A percentile compares a stretch with the other conserved stretches of the same genome.
phyloP scores from a whole-genome alignment of 2,329 filamentous ascomycete species.

The Colletotrichum shisoi region DNA sequence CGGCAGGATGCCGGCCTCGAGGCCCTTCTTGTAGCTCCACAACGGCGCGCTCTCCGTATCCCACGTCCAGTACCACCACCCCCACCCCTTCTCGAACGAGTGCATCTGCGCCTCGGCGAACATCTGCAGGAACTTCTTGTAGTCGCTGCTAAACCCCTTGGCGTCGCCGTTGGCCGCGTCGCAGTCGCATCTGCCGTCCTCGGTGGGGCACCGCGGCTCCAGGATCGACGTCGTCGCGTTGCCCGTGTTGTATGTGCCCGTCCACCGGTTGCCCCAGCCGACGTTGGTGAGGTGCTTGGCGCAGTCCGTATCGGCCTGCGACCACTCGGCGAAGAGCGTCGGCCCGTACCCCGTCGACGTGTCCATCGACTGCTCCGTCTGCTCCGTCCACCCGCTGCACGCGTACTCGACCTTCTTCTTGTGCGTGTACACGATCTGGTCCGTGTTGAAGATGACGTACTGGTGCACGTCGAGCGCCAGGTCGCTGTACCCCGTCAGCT shows the following conservation, averaged over 20 bases:
- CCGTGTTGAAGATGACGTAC: slow-evolving; percentile 96
- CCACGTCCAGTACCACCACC: slow-evolving; percentile 99
- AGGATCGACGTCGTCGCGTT: slow-evolving; percentile 68
- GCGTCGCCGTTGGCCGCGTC: slow-evolving; percentile 77
- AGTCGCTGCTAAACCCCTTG: slow-evolving; percentile 70
- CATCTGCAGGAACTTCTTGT: slow-evolving; percentile 85
- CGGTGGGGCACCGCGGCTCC: slow-evolving; percentile 76
- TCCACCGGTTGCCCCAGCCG: slow-evolving; percentile 87
- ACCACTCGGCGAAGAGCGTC: slow-evolving; percentile 96
- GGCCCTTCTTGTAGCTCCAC: slow-evolving; percentile 89
- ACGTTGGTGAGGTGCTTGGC: slow-evolving; percentile 88
- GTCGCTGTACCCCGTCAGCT: slow-evolving; percentile 73
- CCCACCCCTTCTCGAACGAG: slow-evolving; percentile 90
- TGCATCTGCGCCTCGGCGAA: slow-evolving; percentile 98
- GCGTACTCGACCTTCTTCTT: slow-evolving; percentile 85
- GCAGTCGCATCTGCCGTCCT: slow-evolving; percentile 74
- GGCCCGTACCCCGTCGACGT: slow-evolving; percentile 84
- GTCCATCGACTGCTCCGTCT: slow-evolving; percentile 76
- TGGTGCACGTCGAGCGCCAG: slow-evolving; percentile 96
- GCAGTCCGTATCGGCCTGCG: slow-evolving; percentile 96
- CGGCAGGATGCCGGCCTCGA: slow-evolving; percentile 81
- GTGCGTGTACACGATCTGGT: slow-evolving; percentile 83
- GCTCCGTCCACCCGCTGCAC: slow-evolving; percentile 84
- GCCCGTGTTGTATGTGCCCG: slow-evolving; percentile 80
- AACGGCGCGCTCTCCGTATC: slow-evolving; percentile 84